Evolutionary conservation across 768 basidiomycete species (phyloP).

Genomic region (Pisolithus marmoratus): DNA sequence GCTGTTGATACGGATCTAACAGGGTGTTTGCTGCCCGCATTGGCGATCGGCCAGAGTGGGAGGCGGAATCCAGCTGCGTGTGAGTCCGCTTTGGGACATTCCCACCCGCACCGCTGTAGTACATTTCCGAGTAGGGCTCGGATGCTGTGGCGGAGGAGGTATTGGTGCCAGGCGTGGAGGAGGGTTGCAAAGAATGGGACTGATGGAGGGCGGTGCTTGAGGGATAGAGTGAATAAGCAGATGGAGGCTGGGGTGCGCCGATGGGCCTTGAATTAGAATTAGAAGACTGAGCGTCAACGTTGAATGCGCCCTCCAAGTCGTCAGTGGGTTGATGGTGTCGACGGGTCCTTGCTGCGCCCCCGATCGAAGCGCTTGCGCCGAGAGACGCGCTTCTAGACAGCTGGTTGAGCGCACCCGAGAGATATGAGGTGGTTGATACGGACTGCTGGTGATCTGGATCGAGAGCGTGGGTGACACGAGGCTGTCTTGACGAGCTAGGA

Average conservation of each 20-base stretch:
- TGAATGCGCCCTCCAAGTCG: slow-evolving; percentile 55
- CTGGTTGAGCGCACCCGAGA: slow-evolving; percentile 45
- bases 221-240: slow-evolving; percentile 48
- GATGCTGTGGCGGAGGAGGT: slow-evolving; percentile 26
- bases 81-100: slow-evolving; percentile 53
- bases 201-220: slow-evolving; percentile 54
- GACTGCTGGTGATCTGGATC: slow-evolving; percentile 54
- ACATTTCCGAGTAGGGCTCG: slow-evolving; percentile 55
- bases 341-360: slow-evolving; percentile 41
- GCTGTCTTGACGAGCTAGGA: slow-evolving; percentile 42
- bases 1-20: slow-evolving; percentile 69
- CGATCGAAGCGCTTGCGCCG: slow-evolving; percentile 39
- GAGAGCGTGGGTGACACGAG: slow-evolving; percentile 60
- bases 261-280: slow-evolving; percentile 17
- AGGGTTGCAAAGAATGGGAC: slow-evolving; percentile 33
- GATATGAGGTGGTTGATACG: slow-evolving; percentile 42
- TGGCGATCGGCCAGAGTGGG: slow-evolving; percentile 55
- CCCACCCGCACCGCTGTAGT: slow-evolving; percentile 45
- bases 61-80: slow-evolving; percentile 48
- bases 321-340: slow-evolving; percentile 61
- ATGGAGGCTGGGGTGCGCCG: slow-evolving; percentile 34
- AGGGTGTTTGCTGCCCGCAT: slow-evolving; percentile 50
- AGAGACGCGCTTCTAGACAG: slow-evolving; percentile 67
- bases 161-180: slow-evolving; percentile 28
- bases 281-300: slow-evolving; percentile 26